Base-by-base conservation (phyloP, 495 filamentous ascomycete genomes). In the Penicillium angulare region DNA sequence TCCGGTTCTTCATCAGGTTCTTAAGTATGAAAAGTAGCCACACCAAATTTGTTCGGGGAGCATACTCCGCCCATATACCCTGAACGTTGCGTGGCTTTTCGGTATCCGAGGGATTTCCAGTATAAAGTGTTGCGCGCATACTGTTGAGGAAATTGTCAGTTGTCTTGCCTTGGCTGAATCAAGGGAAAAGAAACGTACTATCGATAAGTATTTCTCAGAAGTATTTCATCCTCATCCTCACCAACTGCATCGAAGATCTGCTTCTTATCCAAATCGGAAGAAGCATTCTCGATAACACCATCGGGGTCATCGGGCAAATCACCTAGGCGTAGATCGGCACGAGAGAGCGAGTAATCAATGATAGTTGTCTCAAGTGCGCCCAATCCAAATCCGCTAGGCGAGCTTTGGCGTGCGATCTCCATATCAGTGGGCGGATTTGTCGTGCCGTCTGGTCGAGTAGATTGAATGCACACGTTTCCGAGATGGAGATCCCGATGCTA, bases 291-390 rank as follows among this genome's bases (percentile, higher is more conserved):
- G 3, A 63, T 36, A 5, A 56, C 16, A 17, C 63, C 59, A 10
- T 60, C 52, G 0, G 60, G 33, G 1, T 62, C 57, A 18, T 67
- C 69, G 13, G 53, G 55, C 3, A 67, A 17, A 22, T 68, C 68
- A 5, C 52, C 57, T 2, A 68, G 22, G 0, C 53, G 56, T 12
- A 74, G 54, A 7, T 72, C 67, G 3, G 74, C 87, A 15, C 91
- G 83, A 0, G 89, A 95, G 31, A 95, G 81, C 1, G 90, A 92
- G 63, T 95, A 96, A 66, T 96, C 91, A 51, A 96, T 88, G 22
- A 96, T 80, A 0, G 90, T 95, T 7, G 89, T 83, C 40, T 90
- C 83, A 0, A 95, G 69, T 5, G 77, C 78, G 5, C 88, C 89
- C 49, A 78, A 76, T 1, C 85, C 86, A 50, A 91, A 84, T 22